Percentiles rank a stretch among this genome's conserved stretches.
Conservation (phyloP, 208 protist species). For the Strigomonas galati region DNA sequence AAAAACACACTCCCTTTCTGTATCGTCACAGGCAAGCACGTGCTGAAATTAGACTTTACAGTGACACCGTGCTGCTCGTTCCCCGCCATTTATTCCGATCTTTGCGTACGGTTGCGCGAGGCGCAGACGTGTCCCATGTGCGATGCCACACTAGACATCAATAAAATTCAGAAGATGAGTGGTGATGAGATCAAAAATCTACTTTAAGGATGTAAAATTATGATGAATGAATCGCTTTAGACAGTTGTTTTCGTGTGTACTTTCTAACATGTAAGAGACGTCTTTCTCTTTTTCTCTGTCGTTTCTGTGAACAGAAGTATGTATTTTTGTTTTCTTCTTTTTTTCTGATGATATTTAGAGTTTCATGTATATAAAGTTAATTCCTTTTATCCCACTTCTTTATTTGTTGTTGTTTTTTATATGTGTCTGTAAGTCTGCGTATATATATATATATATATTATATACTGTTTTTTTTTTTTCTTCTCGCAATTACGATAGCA, state of each 20-base stretch:
- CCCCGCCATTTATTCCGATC: conserved; percentile 71
- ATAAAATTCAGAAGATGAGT: conserved; percentile 56
- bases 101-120: conserved; percentile 68
- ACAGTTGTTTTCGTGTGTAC: neutral
- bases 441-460: conserved; percentile 1
- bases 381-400: conserved; percentile 2
- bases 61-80: conserved; percentile 91
- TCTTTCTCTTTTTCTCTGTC: neutral
- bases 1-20: conserved; percentile 96
- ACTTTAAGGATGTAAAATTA: conserved; percentile 25
- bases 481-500: neutral
- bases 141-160: conserved; percentile 69
- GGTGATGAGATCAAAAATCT: conserved; percentile 68
- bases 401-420: neutral
- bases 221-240: neutral
- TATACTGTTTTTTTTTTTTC: neutral
- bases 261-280: too few relatives aligned
- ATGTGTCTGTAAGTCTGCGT: conserved; percentile 4
- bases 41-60: conserved; percentile 87
- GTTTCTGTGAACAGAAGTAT: neutral
- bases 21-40: conserved; percentile 92
- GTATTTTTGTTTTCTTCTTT: conserved; percentile 11
- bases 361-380: conserved; percentile 7
- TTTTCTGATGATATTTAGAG: neutral
- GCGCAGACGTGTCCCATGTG: conserved; percentile 83